Evolutionary conservation across 2,329 filamentous ascomycete species (phyloP).

Genomic region (Helminthosporium solani): DNA sequence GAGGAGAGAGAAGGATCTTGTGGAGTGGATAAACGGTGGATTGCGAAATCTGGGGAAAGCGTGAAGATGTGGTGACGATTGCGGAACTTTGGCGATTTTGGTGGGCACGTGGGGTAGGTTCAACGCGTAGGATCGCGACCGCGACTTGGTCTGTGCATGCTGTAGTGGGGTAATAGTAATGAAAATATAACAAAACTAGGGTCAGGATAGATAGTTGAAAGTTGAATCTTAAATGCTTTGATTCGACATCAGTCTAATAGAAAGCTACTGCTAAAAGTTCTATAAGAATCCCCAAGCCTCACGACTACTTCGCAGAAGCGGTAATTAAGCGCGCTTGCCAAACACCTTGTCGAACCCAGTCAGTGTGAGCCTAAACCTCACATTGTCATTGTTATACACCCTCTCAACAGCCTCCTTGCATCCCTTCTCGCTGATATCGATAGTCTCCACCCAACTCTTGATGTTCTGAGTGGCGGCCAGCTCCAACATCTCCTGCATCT

Average conservation of each 20-base stretch:
- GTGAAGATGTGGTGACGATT: conserved; percentile 1
- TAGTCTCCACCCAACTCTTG: conserved; percentile 60
- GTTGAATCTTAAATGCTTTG: not conserved
- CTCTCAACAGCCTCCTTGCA: conserved; percentile 69
- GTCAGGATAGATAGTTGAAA: not conserved
- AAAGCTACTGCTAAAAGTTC: too few species aligned
- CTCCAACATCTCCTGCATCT: conserved; percentile 55
- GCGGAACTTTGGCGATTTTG: not conserved
- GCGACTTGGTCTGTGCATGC: conserved; percentile 5
- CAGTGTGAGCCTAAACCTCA: conserved; percentile 71
- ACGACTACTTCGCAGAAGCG: too few species aligned
- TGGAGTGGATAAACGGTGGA: not conserved
- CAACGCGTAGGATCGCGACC: not conserved
- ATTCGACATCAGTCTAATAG: too few species aligned
- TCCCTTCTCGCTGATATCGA: conserved; percentile 70
- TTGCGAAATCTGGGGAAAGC: too few species aligned
- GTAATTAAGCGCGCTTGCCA: conserved; percentile 46
- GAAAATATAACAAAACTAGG: not conserved
- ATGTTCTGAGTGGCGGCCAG: conserved; percentile 53
- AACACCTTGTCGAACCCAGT: conserved; percentile 68
- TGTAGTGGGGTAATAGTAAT: conserved; percentile 5
- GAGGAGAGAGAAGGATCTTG: too few species aligned
- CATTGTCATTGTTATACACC: conserved; percentile 66
- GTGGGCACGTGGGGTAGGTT: conserved; percentile 1
- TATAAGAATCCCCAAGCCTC: too few species aligned